Base-by-base conservation (phyloP, 2,329 filamentous ascomycete species). In the Neobulgaria alba region DNA sequence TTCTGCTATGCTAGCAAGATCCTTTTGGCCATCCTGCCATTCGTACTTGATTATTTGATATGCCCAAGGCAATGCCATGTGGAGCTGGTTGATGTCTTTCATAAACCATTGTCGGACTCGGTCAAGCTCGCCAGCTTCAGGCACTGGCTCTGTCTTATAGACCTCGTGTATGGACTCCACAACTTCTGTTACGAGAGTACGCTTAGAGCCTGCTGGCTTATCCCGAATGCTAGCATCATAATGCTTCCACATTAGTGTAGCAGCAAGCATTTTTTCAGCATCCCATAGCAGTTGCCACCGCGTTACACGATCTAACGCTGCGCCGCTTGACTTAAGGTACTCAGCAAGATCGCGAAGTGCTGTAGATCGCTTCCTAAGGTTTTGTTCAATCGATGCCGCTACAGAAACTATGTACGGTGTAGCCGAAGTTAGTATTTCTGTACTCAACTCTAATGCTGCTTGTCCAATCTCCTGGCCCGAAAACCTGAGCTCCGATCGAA, bases 211-310 rank as follows among this genome's bases (percentile, higher is more conserved):
- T 14, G 70, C 67, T 10, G 75, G 67, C 8, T 76, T 74, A 37
- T 68, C 69, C 38, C 74, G 69, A 5, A 80, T 70, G 38, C 82
- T 81, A 5, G 69, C 67, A 57, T 95, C 85, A 55, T 94, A 87
- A 39, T 77, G 71, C 47, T 79, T 79, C 88, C 90, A 96, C 29
- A 96, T 71, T 33, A 78, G 71, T 45, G 75, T 73, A 14, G 87
- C 86, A 26, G 88, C 85, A 32, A 82, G 78, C 65, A 96, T 74
- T 62, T 89, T 95, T 61, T 98, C 92, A 0, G 90, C 90, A 55
- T 90, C 80, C 70, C 80, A 85, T n/a, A 98, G 67, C 21, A 98
- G 64, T 47, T 74, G 72, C 88, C 89, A 96, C 51, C 79, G 79
- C 1, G 80, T 80, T 17, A 66, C 66, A 30, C 77, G 75, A 48